phyloP scores from a whole-genome alignment of 2,329 filamentous ascomycete genomes.

The Aspergillus pseudonomiae region DNA sequence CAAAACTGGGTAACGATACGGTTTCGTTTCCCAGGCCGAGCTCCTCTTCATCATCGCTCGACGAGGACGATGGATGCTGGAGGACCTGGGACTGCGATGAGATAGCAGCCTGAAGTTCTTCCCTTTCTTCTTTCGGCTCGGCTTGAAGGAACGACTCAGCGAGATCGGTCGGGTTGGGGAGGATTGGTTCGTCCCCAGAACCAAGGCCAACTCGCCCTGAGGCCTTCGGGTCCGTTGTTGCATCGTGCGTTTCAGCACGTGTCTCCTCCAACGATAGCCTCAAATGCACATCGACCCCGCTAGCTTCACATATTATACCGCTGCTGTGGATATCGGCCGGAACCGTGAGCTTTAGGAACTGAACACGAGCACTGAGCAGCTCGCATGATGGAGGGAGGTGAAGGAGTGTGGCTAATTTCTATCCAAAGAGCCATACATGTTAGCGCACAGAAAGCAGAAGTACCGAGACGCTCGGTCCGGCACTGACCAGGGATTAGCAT shows the following conservation, averaged over 20 bases:
- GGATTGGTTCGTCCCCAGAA: constrained; percentile 29
- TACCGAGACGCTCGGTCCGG: background rate
- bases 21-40: constrained; percentile 56
- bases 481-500: background rate
- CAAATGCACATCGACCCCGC: constrained; percentile 75
- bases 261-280: constrained; percentile 53
- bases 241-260: constrained; percentile 35
- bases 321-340: constrained; percentile 87
- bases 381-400: constrained; percentile 73
- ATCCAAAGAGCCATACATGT: constrained; percentile 21
- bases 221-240: constrained; percentile 19
- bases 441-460: constrained; percentile 22
- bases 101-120: constrained; percentile 61
- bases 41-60: constrained; percentile 54
- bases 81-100: constrained; percentile 54
- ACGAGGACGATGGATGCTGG: constrained; percentile 52
- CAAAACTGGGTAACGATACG: constrained; percentile 60
- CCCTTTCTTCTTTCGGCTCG: constrained; percentile 60
- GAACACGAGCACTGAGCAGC: constrained; percentile 73
- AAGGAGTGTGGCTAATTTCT: constrained; percentile 79
- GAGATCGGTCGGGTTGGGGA: constrained; percentile 61
- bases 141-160: constrained; percentile 63
- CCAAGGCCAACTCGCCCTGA: constrained; percentile 27
- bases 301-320: constrained; percentile 78
- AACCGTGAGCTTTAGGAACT: constrained; percentile 77